Percentiles rank a stretch among this genome's conserved stretches.
Evolutionary conservation across 1,284 basidiomycete species (phyloP).

Genomic region (Microstroma glucosiphilum): DNA sequence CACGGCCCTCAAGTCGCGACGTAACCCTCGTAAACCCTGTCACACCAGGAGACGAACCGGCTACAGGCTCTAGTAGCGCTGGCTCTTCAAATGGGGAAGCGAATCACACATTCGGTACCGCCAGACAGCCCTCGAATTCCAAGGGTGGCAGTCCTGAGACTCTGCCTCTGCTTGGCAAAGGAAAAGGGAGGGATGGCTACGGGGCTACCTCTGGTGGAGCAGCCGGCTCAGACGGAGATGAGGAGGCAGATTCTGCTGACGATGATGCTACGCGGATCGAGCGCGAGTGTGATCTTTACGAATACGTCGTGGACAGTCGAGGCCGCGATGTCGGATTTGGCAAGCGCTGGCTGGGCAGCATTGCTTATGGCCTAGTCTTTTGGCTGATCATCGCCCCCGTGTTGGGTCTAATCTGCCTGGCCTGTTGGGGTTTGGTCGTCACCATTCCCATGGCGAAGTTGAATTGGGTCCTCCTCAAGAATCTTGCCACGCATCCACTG

Average conservation of each 20-base stretch:
- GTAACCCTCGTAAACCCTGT: slow-evolving; percentile 9
- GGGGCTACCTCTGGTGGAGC: slow-evolving; percentile 17
- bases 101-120: neutral
- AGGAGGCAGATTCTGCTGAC: slow-evolving; percentile 14
- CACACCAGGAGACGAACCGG: slow-evolving; percentile 7
- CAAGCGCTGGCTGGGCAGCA: slow-evolving; percentile 29
- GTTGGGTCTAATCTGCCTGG: slow-evolving; percentile 61
- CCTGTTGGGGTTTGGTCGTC: slow-evolving; percentile 89
- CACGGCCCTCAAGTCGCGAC: slow-evolving; percentile 10
- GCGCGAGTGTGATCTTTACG: slow-evolving; percentile 39
- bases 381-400: slow-evolving; percentile 82
- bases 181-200: slow-evolving; percentile 7
- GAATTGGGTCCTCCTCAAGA: slow-evolving; percentile 82
- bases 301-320: slow-evolving; percentile 39
- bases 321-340: slow-evolving; percentile 35
- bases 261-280: slow-evolving; percentile 18
- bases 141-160: slow-evolving; percentile 13
- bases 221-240: slow-evolving; percentile 17
- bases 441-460: slow-evolving; percentile 98
- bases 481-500: slow-evolving; percentile 73
- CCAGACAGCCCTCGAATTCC: neutral
- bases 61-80: neutral
- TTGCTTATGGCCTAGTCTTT: slow-evolving; percentile 59
- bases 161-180: slow-evolving; percentile 22
- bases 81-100: neutral